phyloP scores from a whole-genome alignment of 805 yeast genomes.

The Kodamaea leandrae region DNA sequence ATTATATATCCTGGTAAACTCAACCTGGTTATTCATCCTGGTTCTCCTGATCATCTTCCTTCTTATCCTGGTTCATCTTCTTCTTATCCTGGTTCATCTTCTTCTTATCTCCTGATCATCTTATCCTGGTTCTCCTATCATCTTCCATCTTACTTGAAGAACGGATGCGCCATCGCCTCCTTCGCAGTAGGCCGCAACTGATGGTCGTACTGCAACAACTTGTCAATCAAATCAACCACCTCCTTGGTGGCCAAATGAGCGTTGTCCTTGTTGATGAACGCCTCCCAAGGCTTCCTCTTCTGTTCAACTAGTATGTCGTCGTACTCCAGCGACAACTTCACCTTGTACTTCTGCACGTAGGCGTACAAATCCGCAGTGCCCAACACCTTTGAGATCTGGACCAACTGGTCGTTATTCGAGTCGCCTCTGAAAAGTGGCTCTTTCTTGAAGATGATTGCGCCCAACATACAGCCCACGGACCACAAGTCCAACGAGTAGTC shows the following conservation, averaged over 20 bases:
- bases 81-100: no score
- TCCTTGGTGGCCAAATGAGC: slow-evolving; percentile 62
- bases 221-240: slow-evolving; percentile 77
- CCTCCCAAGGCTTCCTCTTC: slow-evolving; percentile 82
- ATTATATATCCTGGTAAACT: no score
- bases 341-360: slow-evolving; percentile 69
- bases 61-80: no score
- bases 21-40: no score
- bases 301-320: slow-evolving; percentile 66
- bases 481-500: slow-evolving; percentile 91
- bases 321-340: slow-evolving; percentile 71
- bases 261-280: slow-evolving; percentile 71
- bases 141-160: slow-evolving; percentile 33
- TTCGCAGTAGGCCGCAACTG: slow-evolving; percentile 83
- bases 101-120: no score
- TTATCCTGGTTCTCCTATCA: no score
- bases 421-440: slow-evolving; percentile 93
- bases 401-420: slow-evolving; percentile 86
- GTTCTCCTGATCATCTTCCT: no score
- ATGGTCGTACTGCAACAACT: slow-evolving; percentile 80
- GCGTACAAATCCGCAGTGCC: slow-evolving; percentile 78
- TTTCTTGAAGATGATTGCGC: slow-evolving; percentile 83
- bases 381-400: slow-evolving; percentile 81
- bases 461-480: slow-evolving; percentile 93
- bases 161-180: slow-evolving; percentile 77